Percentiles rank a stretch among this genome's conserved stretches.
phyloP scores from a whole-genome alignment of 805 yeast species.

The Candida pseudofarinosa region DNA sequence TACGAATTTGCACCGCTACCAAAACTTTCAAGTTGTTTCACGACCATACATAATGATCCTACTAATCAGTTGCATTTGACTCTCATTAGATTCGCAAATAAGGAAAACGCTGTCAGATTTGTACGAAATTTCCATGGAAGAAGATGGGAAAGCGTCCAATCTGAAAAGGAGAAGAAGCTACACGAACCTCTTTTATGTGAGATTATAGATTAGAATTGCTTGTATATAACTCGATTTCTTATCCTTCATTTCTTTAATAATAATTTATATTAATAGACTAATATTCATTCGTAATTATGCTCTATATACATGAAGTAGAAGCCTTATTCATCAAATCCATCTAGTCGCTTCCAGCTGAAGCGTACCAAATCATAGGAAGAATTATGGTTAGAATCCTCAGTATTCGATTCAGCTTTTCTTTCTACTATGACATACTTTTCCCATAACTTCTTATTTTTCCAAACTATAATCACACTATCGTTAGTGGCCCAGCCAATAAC shows the following conservation, averaged over 20 bases:
- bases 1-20: slow-evolving; percentile 35
- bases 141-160: slow-evolving; percentile 28
- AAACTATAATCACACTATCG: slow-evolving; percentile 66
- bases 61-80: slow-evolving; percentile 20
- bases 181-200: slow-evolving; percentile 39
- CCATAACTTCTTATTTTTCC: slow-evolving; percentile 76
- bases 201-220: slow-evolving; percentile 17
- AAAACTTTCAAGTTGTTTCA: slow-evolving; percentile 15
- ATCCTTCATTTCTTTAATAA: neutral
- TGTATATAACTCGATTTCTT: neutral
- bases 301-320: neutral
- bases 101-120: slow-evolving; percentile 47
- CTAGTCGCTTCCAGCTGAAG: slow-evolving; percentile 25
- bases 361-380: slow-evolving; percentile 19
- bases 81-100: slow-evolving; percentile 43
- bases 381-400: neutral
- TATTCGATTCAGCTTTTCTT: slow-evolving; percentile 13
- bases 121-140: slow-evolving; percentile 52
- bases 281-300: neutral
- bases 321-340: slow-evolving; percentile 5
- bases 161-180: slow-evolving; percentile 22
- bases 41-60: slow-evolving; percentile 22
- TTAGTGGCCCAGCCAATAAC: slow-evolving; percentile 72
- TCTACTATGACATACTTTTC: slow-evolving; percentile 77
- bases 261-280: neutral